These are phyloP conservation scores for Catunica adiposa DNA, from an alignment of 2,329 filamentous ascomycete species.

Conservation along the genomic window DNA sequence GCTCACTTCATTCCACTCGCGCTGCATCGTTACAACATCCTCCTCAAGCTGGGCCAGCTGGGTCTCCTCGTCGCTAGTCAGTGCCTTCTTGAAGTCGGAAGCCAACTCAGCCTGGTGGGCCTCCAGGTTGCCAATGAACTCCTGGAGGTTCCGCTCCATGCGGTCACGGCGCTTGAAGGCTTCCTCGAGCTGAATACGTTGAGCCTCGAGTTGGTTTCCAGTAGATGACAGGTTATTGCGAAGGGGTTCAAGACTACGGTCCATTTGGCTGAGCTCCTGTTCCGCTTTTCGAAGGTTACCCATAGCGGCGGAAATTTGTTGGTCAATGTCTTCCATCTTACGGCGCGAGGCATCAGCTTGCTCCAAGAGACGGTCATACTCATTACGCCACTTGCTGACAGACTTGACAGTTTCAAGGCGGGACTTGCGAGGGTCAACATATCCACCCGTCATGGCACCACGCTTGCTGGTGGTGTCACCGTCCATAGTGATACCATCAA, in stretches of 20 bases:
- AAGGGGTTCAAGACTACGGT: slow-evolving; percentile 67
- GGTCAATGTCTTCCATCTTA: slow-evolving; percentile 64
- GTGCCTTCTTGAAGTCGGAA: slow-evolving; percentile 81
- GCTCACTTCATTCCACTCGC: slow-evolving; percentile 60
- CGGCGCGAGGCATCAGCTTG: slow-evolving; percentile 49
- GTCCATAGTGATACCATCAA: slow-evolving; percentile 86
- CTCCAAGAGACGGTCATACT: slow-evolving; percentile 50
- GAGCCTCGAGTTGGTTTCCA: slow-evolving; percentile 55
- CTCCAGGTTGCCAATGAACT: slow-evolving; percentile 56
- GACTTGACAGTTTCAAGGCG: slow-evolving; percentile 70
- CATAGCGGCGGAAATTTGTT: slow-evolving; percentile 75
- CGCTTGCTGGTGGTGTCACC: slow-evolving; percentile 91
- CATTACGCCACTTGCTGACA: slow-evolving; percentile 56
- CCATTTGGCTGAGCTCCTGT: slow-evolving; percentile 59
- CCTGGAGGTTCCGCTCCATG: slow-evolving; percentile 58
- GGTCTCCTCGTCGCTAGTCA: slow-evolving; percentile 66
- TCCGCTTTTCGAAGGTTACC: slow-evolving; percentile 71
- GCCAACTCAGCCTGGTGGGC: slow-evolving; percentile 66
- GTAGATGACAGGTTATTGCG: slow-evolving; percentile 61
- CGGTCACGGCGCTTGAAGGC: slow-evolving; percentile 48
- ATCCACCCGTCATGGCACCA: slow-evolving; percentile 89
- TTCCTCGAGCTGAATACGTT: slow-evolving; percentile 55
- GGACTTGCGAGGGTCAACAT: slow-evolving; percentile 71
- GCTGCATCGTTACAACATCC: slow-evolving; percentile 56
- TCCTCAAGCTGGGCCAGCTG: slow-evolving; percentile 56